phyloP scores from a whole-genome alignment of 2,329 filamentous ascomycete genomes.

The Reticulascus tulasneorum region DNA sequence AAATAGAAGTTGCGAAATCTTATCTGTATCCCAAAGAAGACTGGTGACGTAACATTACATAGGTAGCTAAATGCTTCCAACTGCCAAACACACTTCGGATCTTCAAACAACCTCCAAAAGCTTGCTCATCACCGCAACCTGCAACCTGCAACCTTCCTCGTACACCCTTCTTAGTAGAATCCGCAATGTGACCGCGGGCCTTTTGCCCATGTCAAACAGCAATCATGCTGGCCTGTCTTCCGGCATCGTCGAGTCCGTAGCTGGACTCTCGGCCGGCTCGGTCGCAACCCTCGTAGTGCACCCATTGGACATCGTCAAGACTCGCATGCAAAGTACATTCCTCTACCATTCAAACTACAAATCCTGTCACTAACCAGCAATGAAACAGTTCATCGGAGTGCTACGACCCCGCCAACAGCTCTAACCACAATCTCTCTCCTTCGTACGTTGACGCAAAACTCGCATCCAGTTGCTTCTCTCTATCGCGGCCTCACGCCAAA shows the following conservation, averaged over 20 bases:
- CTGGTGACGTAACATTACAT: no score
- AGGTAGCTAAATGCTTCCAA: no score
- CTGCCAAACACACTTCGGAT: no score
- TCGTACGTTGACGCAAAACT: slow-evolving; percentile 42
- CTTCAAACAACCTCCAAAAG: no score
- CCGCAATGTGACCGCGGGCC: slow-evolving; percentile 9
- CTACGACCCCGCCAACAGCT: slow-evolving; percentile 29
- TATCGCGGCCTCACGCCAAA: slow-evolving; percentile 92
- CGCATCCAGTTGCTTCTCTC: slow-evolving; percentile 62
- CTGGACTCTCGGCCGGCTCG: slow-evolving; percentile 84
- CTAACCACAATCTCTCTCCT: slow-evolving; percentile 51
- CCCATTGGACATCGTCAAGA: slow-evolving; percentile 94
- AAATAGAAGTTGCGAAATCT: no score
- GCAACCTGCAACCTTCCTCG: no score
- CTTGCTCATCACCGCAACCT: no score
- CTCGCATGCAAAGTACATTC: slow-evolving; percentile 76
- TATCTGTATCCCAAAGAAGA: no score
- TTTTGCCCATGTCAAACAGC: slow-evolving; percentile 40
- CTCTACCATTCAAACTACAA: not conserved
- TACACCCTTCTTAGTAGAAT: no score
- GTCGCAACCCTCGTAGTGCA: slow-evolving; percentile 84
- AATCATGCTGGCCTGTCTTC: slow-evolving; percentile 62
- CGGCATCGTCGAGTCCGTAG: slow-evolving; percentile 79
- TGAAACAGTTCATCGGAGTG: slow-evolving; percentile 46
- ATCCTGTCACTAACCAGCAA: not conserved